Percentiles rank a stretch among this genome's conserved stretches.
Conservation (phyloP, 2,329 filamentous ascomycete genomes). For the Ophiosphaerella herpotricha region DNA sequence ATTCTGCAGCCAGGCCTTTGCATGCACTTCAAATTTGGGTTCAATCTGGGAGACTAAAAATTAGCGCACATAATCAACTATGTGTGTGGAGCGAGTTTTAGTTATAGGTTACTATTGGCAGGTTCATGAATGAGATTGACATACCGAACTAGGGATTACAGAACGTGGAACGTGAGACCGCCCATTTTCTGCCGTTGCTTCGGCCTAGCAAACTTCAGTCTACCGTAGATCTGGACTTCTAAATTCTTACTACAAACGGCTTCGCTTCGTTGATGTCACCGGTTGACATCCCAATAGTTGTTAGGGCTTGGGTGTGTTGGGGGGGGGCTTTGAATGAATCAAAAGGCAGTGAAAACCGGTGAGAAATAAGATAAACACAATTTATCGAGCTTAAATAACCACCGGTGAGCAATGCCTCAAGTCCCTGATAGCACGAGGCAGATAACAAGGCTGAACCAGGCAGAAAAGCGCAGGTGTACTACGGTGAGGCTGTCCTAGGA, state of each 20-base stretch:
- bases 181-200: too few species aligned
- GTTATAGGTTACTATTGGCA: too few species aligned
- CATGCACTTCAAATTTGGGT: too few species aligned
- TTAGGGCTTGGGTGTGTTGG: too few species aligned
- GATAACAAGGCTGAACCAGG: background rate
- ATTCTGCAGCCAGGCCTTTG: background rate
- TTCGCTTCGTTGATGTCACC: background rate
- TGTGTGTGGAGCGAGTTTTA: too few species aligned
- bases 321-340: too few species aligned
- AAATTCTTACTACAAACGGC: background rate
- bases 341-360: background rate
- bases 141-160: background rate
- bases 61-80: too few species aligned
- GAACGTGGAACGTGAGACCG: background rate
- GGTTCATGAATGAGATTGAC: background rate
- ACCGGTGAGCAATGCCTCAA: background rate
- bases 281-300: background rate
- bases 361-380: background rate
- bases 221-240: background rate
- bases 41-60: too few species aligned
- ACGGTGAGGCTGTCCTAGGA: background rate
- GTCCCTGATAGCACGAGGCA: background rate
- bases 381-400: too few species aligned
- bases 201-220: background rate
- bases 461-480: background rate